A percentile compares a stretch with the other conserved stretches of the same genome.
These are phyloP conservation scores for Phialophora macrospora DNA, from an alignment of 2,329 filamentous ascomycete genomes.

Conservation along the genomic window DNA sequence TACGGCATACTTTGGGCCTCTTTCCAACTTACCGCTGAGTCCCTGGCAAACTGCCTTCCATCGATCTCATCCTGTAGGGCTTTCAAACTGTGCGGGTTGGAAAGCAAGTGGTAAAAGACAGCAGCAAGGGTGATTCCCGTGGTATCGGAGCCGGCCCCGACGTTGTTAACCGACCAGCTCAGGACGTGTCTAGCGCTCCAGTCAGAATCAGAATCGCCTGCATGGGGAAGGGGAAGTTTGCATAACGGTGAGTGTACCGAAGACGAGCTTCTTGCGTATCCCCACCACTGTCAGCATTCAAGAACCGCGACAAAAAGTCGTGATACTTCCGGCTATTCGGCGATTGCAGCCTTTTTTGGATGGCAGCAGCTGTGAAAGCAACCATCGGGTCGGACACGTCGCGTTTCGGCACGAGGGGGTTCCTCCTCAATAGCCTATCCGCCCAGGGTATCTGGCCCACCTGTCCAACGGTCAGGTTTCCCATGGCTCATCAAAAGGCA, in stretches of 20 bases:
- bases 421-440: constrained; percentile 46
- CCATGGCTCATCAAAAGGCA: background rate
- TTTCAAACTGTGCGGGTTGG: constrained; percentile 54
- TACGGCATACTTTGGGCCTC: constrained; percentile 70
- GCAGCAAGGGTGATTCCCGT: constrained; percentile 73
- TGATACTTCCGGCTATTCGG: background rate
- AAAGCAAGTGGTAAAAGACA: constrained; percentile 75
- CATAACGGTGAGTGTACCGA: background rate
- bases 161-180: constrained; percentile 32
- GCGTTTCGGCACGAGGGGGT: constrained; percentile 41
- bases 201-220: no score
- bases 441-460: constrained; percentile 45
- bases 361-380: constrained; percentile 6
- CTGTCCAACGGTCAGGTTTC: background rate
- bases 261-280: no score
- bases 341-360: background rate
- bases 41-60: background rate
- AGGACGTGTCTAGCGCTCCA: background rate
- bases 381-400: constrained; percentile 11
- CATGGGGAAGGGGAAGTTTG: background rate
- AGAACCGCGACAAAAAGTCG: no score
- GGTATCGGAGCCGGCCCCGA: constrained; percentile 73
- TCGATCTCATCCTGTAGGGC: background rate
- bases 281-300: no score
- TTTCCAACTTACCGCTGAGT: constrained; percentile 56